Base-by-base conservation (phyloP, 148 eudicot species). In the Diospyros kaki region DNA sequence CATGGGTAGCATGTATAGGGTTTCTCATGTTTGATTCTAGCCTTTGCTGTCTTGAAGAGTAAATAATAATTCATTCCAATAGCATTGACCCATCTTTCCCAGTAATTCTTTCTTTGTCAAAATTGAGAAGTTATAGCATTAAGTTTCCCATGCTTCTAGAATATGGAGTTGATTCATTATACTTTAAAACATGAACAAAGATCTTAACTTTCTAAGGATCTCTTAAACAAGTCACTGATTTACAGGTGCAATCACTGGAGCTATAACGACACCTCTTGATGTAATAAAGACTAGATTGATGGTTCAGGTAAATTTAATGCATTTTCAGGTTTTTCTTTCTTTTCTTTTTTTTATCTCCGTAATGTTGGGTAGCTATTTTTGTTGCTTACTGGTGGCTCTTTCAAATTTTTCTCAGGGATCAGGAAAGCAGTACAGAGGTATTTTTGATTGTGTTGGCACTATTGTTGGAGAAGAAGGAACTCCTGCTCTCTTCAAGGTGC, bases 201-300 rank as follows among this genome's bases (percentile, higher is more conserved):
- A 28, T 28, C 28, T 28, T 28, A 28, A 28, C 28, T 28, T 28
- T 28, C 28, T 28, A 28, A 28, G 28, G 28, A 28, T 28, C 28
- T 28, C 28, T 28, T 48, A 8, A 48, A 48, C 52, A 48, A 48
- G 52, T 48, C 8, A 48, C 4, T 48, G 52, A 48, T 48, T 68
- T 71, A 61, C 81, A 93, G 98, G 98, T 66, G 96, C 91, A 65
- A 82, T 93, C 67, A 91, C 96, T 48, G 98, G 98, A 76, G 96
- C 92, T 65, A 67, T 86, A 65, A 93, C 98, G 6, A 93, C 98
- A 45, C 98, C 96, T 70, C 89, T 93, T 51, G 98, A 93, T 78
- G 96, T 93, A 59, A 86, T 93, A 77, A 93, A 93, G 74, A 93
- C 98, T 58, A 83, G 98, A 70, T 80, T 93, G 78, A 93, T 93